These are phyloP conservation scores for Globisporangium paddicum DNA, from an alignment of 352 stramenopile species.

Conservation along the genomic window DNA sequence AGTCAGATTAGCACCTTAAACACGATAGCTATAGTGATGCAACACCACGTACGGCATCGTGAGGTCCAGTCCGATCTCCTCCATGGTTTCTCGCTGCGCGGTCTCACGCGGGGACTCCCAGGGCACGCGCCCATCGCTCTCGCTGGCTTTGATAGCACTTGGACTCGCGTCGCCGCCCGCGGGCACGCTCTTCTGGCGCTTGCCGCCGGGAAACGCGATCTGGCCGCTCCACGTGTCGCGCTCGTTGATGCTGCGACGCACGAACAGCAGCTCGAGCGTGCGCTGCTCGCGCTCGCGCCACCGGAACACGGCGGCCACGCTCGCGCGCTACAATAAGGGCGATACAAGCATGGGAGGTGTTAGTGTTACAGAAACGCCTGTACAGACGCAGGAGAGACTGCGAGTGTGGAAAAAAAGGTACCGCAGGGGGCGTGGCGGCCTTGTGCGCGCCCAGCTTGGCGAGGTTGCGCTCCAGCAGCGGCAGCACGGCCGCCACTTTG, in stretches of 20 bases:
- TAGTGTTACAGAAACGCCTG: too few species aligned
- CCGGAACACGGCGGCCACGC: constrained; percentile 76
- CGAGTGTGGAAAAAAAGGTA: constrained; percentile 6
- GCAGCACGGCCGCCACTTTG: constrained; percentile 39
- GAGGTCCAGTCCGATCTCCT: constrained; percentile 80
- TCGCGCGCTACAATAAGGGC: constrained; percentile 36
- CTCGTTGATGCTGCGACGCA: constrained; percentile 69
- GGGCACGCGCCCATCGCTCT: constrained; percentile 32
- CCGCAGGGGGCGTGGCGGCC: constrained; percentile 25
- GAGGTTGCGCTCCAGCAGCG: constrained; percentile 54
- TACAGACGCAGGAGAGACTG: not conserved
- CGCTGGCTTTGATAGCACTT: constrained; percentile 21
- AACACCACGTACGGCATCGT: constrained; percentile 31
- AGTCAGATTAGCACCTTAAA: too few species aligned
- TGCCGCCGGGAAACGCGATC: constrained; percentile 74
- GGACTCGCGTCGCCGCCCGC: not conserved
- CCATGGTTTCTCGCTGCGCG: constrained; percentile 68
- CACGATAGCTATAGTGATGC: too few species aligned
- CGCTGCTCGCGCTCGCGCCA: constrained; percentile 62
- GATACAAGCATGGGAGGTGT: not conserved
- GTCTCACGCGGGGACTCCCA: constrained; percentile 73
- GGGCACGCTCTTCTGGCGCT: constrained; percentile 36
- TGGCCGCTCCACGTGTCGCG: constrained; percentile 81
- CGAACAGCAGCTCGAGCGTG: constrained; percentile 71
- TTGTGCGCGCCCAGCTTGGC: constrained; percentile 26